Evolutionary conservation across 257 asterid species (phyloP).

Genomic region (Solanum sejunctum): DNA sequence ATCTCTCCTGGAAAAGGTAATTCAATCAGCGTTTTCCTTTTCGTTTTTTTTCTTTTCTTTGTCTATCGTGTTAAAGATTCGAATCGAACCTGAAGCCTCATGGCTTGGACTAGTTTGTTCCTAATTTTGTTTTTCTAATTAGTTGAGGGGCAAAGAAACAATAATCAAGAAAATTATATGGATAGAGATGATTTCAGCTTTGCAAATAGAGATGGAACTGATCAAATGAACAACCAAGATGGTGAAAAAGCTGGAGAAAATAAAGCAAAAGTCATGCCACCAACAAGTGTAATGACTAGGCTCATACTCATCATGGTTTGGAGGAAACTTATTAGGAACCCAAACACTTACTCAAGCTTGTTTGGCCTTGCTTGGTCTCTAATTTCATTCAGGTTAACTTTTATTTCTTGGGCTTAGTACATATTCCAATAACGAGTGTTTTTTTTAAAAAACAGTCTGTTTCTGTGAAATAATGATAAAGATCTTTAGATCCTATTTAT

Average conservation of each 20-base stretch:
- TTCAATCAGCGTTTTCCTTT: not conserved
- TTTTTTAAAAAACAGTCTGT: too few relatives aligned
- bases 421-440: too few relatives aligned
- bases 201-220: slow-evolving; percentile 34
- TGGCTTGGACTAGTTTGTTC: not conserved
- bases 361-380: slow-evolving; percentile 83
- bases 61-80: not conserved
- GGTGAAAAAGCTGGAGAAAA: slow-evolving; percentile 33
- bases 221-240: slow-evolving; percentile 16
- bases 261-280: slow-evolving; percentile 65
- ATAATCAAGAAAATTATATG: slow-evolving; percentile 34
- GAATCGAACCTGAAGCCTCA: not conserved
- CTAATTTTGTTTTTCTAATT: not conserved
- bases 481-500: fast-evolving
- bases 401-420: not conserved
- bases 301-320: slow-evolving; percentile 92
- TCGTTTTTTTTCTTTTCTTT: not conserved
- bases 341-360: slow-evolving; percentile 91
- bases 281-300: slow-evolving; percentile 95
- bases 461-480: too few relatives aligned
- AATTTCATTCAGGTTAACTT: slow-evolving; percentile 61
- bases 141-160: slow-evolving; percentile 39
- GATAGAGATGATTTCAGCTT: slow-evolving; percentile 59
- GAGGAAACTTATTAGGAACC: slow-evolving; percentile 93
- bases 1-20: slow-evolving; percentile 36